A percentile compares a stretch with the other conserved stretches of the same genome.
Evolutionary conservation across 73 alveolate species (phyloP).

Genomic region (Paramecium primaurelia): DNA sequence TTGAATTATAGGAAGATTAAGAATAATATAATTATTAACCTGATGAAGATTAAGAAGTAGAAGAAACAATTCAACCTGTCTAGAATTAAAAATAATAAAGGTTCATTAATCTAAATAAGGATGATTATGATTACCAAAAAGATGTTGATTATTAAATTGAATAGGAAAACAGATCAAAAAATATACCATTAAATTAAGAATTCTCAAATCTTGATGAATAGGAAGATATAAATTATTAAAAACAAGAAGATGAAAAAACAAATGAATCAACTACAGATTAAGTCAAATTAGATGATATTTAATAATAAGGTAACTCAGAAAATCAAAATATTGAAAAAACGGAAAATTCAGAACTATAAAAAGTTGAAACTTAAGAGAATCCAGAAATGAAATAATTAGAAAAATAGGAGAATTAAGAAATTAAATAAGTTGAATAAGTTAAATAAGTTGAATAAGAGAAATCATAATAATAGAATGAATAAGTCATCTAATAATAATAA

Average conservation of each 20-base stretch:
- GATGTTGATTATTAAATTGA: neutral
- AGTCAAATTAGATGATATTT: neutral
- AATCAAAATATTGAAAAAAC: neutral
- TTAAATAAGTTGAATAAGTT: neutral
- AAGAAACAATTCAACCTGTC: neutral
- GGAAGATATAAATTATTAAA: neutral
- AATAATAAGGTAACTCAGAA: neutral
- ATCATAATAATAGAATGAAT: neutral
- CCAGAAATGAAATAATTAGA: neutral
- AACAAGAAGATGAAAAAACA: neutral
- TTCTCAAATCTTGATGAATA: neutral
- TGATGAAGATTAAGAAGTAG: neutral
- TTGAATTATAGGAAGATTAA: neutral
- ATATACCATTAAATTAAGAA: neutral
- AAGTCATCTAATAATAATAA: neutral
- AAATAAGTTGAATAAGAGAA: neutral
- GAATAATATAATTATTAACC: neutral
- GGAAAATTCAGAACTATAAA: neutral
- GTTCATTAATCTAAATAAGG: neutral
- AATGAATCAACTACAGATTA: neutral
- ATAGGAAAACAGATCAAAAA: neutral
- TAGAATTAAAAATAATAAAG: neutral
- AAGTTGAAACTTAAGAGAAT: neutral
- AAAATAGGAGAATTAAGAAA: neutral
- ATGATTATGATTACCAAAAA: neutral